phyloP scores from a whole-genome alignment of 306 rosid species.

The Castanospermum australe region DNA sequence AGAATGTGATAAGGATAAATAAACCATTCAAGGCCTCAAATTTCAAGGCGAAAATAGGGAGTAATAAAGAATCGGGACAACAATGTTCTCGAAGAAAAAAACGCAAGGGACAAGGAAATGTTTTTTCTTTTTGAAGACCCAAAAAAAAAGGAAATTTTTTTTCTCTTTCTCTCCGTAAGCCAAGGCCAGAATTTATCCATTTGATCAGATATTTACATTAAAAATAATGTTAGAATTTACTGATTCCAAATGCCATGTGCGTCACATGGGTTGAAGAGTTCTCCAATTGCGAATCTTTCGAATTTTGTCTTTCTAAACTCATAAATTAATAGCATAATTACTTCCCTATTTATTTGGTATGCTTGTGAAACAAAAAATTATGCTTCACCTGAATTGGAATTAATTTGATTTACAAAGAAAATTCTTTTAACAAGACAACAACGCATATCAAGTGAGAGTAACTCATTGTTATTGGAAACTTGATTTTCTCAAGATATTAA shows the following conservation, averaged over 20 bases:
- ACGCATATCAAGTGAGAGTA: too few relatives aligned
- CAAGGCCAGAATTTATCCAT: neutral
- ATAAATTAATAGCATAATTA: too few relatives aligned
- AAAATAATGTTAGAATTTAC: constrained; percentile 4
- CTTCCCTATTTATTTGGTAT: too few relatives aligned
- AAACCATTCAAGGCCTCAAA: neutral
- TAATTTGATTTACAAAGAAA: too few relatives aligned
- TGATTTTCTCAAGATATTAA: too few relatives aligned
- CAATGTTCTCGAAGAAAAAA: neutral
- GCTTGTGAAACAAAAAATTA: too few relatives aligned
- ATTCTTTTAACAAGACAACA: too few relatives aligned
- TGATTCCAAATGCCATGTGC: constrained; percentile 33
- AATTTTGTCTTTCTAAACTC: neutral
- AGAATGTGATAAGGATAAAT: neutral
- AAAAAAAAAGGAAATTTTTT: neutral
- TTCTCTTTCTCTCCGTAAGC: neutral
- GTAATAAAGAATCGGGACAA: neutral
- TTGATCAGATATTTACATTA: neutral
- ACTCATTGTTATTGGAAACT: too few relatives aligned
- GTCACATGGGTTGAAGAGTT: constrained; percentile 31
- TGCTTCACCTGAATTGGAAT: too few relatives aligned
- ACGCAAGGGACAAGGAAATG: neutral
- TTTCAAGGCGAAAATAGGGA: neutral
- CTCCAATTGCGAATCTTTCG: neutral
- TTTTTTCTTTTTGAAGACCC: too few relatives aligned